Percentiles rank a stretch among this genome's conserved stretches.
These are phyloP conservation scores for Fraxinus albicans DNA, from an alignment of 305 asterid species.

Conservation along the genomic window DNA sequence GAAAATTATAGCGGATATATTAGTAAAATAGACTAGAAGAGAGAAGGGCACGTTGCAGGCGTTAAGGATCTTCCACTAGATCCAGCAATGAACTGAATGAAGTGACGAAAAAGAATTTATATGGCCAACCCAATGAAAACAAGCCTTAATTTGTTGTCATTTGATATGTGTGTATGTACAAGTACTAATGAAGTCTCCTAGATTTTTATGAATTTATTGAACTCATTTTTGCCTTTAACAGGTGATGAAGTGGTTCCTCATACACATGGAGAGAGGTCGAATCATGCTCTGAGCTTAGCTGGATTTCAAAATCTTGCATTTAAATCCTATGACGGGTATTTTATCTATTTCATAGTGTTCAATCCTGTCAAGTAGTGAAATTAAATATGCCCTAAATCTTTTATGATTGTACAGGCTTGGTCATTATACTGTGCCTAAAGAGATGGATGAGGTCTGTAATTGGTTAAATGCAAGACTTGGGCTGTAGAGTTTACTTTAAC, in stretches of 20 bases:
- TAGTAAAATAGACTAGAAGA: background rate
- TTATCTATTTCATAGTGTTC: background rate
- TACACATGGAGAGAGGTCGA: constrained; percentile 73
- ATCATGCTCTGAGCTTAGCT: constrained; percentile 68
- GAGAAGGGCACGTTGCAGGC: background rate
- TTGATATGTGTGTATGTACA: background rate
- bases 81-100: background rate
- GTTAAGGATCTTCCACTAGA: background rate
- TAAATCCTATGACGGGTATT: constrained; percentile 85
- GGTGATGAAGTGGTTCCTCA: constrained; percentile 94
- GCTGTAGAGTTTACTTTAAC: constrained; percentile 6
- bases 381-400: constrained; percentile 2
- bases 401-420: constrained; percentile 60
- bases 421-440: constrained; percentile 96
- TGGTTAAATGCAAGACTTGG: constrained; percentile 52
- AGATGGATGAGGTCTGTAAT: constrained; percentile 86
- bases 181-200: background rate
- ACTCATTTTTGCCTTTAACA: constrained; percentile 28
- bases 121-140: background rate
- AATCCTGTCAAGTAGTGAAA: background rate
- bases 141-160: background rate
- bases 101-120: background rate
- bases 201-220: background rate
- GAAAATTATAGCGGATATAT: background rate
- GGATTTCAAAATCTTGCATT: constrained; percentile 75